Conservation (phyloP, 2,329 filamentous ascomycete species). For the Trichoderma atrobrunneum region DNA sequence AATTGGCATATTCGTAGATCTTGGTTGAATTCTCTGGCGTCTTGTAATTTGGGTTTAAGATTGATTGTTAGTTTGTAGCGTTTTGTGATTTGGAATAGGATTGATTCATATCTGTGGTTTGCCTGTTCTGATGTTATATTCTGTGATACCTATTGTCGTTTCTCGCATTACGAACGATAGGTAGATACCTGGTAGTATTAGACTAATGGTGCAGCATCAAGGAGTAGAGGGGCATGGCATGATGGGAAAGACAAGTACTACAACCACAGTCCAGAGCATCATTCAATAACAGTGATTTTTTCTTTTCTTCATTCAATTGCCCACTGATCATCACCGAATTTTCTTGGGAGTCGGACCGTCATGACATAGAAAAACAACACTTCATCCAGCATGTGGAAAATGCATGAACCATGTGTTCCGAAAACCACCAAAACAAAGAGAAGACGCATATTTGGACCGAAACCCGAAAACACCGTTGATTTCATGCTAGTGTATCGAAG, state of each 20-base stretch:
- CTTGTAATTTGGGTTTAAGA: neutral
- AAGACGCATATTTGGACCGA: conserved; percentile 32
- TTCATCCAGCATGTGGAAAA: neutral
- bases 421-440: neutral
- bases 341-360: conserved; percentile 5
- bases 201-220: neutral
- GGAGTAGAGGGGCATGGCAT: neutral
- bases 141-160: neutral
- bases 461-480: conserved; percentile 42
- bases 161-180: neutral
- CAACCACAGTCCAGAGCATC: neutral
- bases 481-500: conserved; percentile 42
- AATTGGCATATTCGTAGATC: neutral
- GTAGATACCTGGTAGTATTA: neutral
- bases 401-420: neutral
- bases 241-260: neutral
- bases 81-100: neutral
- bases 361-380: neutral
- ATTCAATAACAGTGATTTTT: conserved; percentile 7
- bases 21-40: neutral
- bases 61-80: neutral
- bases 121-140: neutral
- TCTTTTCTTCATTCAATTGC: conserved; percentile 3
- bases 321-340: conserved; percentile 4
- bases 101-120: neutral